Conservation (phyloP, 495 filamentous ascomycete species). For the Parmelia sp. region DNA sequence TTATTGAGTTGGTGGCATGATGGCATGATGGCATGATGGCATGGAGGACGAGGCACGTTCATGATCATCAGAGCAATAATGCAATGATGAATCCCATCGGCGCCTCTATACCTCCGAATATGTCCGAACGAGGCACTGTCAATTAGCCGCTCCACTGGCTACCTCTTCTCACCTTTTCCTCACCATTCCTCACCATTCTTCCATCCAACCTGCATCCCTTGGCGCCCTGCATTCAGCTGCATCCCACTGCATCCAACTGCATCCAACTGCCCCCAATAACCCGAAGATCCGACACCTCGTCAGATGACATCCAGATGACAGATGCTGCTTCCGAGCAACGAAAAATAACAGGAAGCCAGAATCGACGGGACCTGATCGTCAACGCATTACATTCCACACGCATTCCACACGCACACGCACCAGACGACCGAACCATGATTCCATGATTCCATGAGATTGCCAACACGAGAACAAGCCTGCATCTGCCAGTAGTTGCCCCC, state of each 20-base stretch:
- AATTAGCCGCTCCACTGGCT: conserved; percentile 11
- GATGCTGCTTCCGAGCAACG: neutral
- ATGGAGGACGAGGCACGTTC: conserved; percentile 3
- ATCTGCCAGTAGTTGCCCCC: neutral
- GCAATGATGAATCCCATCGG: neutral
- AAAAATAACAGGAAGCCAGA: conserved; percentile 8
- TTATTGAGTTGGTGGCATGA: too few relatives aligned
- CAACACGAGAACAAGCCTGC: neutral
- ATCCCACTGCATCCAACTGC: neutral
- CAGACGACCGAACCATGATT: too few relatives aligned
- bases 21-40: too few relatives aligned
- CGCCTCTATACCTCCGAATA: neutral
- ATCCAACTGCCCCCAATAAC: neutral
- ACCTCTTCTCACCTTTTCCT: neutral
- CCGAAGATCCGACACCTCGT: neutral
- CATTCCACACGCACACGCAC: too few relatives aligned
- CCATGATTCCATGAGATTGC: neutral
- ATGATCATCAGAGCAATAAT: too few relatives aligned
- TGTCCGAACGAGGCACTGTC: neutral
- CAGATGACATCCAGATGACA: neutral
- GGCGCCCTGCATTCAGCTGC: neutral
- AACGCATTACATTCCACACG: neutral
- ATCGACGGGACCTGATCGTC: neutral
- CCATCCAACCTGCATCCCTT: neutral
- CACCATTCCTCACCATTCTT: too few relatives aligned